Percentiles rank a stretch among this genome's conserved stretches.
These are phyloP conservation scores for Kandelia obovata DNA, from an alignment of 345 rosid genomes.

Conservation along the genomic window DNA sequence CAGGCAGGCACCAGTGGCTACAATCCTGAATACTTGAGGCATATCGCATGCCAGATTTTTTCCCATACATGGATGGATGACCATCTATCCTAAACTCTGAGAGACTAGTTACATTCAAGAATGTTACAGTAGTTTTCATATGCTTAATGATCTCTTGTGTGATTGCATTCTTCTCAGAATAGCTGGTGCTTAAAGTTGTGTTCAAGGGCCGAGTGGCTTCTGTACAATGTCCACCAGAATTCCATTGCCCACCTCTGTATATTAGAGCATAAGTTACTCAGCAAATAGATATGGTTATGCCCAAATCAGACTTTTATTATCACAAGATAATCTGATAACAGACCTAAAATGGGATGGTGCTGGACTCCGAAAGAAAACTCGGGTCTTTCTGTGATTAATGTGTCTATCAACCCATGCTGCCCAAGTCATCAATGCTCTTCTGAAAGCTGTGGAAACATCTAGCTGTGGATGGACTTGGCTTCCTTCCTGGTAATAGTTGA, in stretches of 20 bases:
- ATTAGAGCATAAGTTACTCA: slow-evolving; percentile 2
- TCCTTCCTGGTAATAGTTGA: slow-evolving; percentile 94
- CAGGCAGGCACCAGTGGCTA: slow-evolving; percentile 99
- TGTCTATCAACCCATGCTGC: slow-evolving; percentile 81
- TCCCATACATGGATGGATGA: slow-evolving; percentile 68
- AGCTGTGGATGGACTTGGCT: slow-evolving; percentile 59
- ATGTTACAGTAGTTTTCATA: slow-evolving; percentile 68
- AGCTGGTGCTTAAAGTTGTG: slow-evolving; percentile 23
- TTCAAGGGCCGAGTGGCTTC: slow-evolving; percentile 63
- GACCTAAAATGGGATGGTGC: slow-evolving; percentile 96
- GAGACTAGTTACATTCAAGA: slow-evolving; percentile 57
- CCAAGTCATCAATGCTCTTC: slow-evolving; percentile 80
- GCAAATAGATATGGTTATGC: background rate
- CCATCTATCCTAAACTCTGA: slow-evolving; percentile 67
- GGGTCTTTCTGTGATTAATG: slow-evolving; percentile 59
- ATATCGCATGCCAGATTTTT: slow-evolving; percentile 35
- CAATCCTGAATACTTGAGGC: slow-evolving; percentile 63
- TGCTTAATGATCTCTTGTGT: slow-evolving; percentile 49
- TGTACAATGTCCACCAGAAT: slow-evolving; percentile 78
- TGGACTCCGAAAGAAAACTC: slow-evolving; percentile 74
- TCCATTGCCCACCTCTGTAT: slow-evolving; percentile 81
- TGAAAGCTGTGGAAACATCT: slow-evolving; percentile 64
- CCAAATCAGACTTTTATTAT: background rate
- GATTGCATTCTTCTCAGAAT: slow-evolving; percentile 48
- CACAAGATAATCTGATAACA: background rate